These are phyloP conservation scores for Pontederia paniculata DNA, from an alignment of 176 grass and related monocot species.

Conservation along the genomic window DNA sequence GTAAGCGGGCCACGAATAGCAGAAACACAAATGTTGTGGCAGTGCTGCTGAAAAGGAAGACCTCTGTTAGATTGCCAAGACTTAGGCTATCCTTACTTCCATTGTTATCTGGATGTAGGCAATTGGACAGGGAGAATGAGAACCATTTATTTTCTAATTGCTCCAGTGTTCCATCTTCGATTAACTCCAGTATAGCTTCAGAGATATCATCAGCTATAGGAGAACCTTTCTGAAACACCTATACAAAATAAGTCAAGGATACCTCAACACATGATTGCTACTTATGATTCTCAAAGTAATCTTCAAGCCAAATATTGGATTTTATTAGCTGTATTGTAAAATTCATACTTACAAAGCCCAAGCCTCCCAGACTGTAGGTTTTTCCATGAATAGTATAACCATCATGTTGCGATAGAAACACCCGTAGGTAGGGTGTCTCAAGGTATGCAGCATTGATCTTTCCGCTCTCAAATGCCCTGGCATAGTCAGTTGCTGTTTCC, in stretches of 20 bases:
- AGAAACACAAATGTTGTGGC: not conserved
- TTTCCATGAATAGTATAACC: slow-evolving; percentile 9
- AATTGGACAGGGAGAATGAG: slow-evolving; percentile 10
- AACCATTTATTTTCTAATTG: slow-evolving; percentile 28
- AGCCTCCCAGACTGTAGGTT: slow-evolving; percentile 25
- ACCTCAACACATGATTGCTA: not conserved
- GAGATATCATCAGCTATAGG: slow-evolving; percentile 19
- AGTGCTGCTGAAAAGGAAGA: not conserved
- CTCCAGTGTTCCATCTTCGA: slow-evolving; percentile 19
- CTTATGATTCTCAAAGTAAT: too few relatives aligned
- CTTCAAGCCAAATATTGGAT: not conserved
- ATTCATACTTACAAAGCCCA: slow-evolving; percentile 25
- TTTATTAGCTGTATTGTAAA: not conserved
- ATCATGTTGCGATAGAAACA: slow-evolving; percentile 20
- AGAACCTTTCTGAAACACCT: slow-evolving; percentile 18
- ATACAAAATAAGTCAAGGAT: not conserved
- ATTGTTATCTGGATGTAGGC: not conserved
- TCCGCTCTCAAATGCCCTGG: slow-evolving; percentile 2
- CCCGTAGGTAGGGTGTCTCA: slow-evolving; percentile 21
- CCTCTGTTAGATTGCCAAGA: not conserved
- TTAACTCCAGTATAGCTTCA: slow-evolving; percentile 13
- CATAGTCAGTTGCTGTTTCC: not conserved
- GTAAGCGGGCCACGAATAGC: not conserved
- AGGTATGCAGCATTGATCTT: slow-evolving; percentile 25
- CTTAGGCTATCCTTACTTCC: not conserved